Percentiles rank a stretch among this genome's conserved stretches.
phyloP scores from a whole-genome alignment of 2,329 filamentous ascomycete species.

The Monilinia vaccinii-corymbosi region DNA sequence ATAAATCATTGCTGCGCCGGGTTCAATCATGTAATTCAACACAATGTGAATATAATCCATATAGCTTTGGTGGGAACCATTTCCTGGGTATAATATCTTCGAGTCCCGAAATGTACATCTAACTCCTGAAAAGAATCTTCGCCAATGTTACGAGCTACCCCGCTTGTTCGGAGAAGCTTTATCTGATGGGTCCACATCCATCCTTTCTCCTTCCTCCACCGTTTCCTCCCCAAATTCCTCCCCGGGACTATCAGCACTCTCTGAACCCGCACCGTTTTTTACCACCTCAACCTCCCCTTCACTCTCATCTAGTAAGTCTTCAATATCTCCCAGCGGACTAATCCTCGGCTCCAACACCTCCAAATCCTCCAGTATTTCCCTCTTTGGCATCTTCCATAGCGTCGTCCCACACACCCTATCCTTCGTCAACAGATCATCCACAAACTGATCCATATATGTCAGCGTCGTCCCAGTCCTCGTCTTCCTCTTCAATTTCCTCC shows the following conservation, averaged over 20 bases:
- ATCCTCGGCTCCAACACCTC: slow-evolving; percentile 78
- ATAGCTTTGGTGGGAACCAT: neutral
- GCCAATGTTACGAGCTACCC: neutral
- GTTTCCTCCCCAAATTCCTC: slow-evolving; percentile 32
- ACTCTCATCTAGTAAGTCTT: slow-evolving; percentile 51
- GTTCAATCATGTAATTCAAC: neutral
- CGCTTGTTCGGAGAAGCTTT: neutral
- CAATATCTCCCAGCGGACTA: slow-evolving; percentile 73
- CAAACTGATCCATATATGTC: slow-evolving; percentile 82
- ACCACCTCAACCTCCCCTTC: slow-evolving; percentile 30
- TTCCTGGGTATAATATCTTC: slow-evolving; percentile 1
- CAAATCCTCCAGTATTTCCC: slow-evolving; percentile 78
- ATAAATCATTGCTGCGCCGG: neutral
- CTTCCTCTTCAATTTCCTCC: slow-evolving; percentile 71
- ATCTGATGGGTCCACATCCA: slow-evolving; percentile 7
- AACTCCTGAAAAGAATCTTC: neutral
- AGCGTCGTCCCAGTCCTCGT: slow-evolving; percentile 65
- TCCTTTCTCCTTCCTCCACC: slow-evolving; percentile 13
- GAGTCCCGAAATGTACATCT: neutral
- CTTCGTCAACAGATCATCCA: slow-evolving; percentile 84
- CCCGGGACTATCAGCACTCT: slow-evolving; percentile 30
- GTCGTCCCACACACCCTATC: slow-evolving; percentile 86
- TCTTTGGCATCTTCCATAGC: slow-evolving; percentile 80
- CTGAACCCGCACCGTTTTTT: slow-evolving; percentile 9
- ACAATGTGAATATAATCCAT: neutral